Percentiles rank a stretch among this genome's conserved stretches.
phyloP scores from a whole-genome alignment of 768 basidiomycete genomes.

The Lentinula sp. region DNA sequence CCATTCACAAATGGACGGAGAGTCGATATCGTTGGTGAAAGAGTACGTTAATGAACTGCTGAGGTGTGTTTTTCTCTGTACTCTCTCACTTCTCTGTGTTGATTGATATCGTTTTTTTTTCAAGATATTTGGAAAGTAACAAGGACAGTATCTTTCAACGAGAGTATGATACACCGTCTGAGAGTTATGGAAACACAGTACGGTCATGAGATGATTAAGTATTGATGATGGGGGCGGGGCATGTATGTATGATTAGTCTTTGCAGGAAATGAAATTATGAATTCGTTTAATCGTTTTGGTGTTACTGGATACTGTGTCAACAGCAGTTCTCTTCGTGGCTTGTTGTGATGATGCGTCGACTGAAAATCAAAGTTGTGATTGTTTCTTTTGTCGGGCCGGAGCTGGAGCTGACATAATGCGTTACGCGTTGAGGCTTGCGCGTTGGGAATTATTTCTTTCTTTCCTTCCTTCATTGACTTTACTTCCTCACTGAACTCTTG shows the following conservation, averaged over 20 bases:
- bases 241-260: no score
- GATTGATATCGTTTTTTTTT: neutral
- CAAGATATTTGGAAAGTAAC: conserved; percentile 76
- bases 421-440: conserved; percentile 6
- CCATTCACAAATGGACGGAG: conserved; percentile 84
- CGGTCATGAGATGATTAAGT: conserved; percentile 42
- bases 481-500: neutral
- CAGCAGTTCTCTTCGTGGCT: no score
- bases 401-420: conserved; percentile 2
- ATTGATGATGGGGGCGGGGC: no score
- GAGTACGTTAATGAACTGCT: conserved; percentile 91
- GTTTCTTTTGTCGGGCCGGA: no score
- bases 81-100: neutral
- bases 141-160: conserved; percentile 65
- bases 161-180: conserved; percentile 73
- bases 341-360: no score
- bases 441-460: neutral
- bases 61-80: conserved; percentile 35
- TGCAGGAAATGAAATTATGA: no score
- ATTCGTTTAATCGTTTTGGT: no score
- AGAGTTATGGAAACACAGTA: conserved; percentile 79
- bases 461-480: neutral
- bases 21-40: conserved; percentile 73
- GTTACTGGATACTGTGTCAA: no score
- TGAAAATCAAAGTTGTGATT: no score